These are phyloP conservation scores for Apostasia shenzhenica DNA, from an alignment of 106 monocot species.

Conservation along the genomic window DNA sequence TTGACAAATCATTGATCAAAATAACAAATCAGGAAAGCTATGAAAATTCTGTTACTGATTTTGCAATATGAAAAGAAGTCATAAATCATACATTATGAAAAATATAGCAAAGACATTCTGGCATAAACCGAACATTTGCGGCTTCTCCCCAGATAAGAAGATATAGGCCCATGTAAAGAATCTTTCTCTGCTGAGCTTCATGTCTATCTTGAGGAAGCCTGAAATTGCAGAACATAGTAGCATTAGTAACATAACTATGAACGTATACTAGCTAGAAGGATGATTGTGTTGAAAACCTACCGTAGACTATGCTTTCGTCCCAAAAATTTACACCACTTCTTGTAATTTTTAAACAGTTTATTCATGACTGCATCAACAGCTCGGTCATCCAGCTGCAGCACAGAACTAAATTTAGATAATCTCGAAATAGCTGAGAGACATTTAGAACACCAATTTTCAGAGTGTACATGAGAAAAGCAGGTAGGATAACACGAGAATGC, in stretches of 20 bases:
- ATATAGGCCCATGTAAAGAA: slow-evolving; percentile 92
- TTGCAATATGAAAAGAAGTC: not conserved
- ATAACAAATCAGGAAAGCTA: too few species aligned
- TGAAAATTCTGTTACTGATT: not conserved
- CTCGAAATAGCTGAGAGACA: not conserved
- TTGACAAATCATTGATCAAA: not conserved
- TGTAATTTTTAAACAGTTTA: slow-evolving; percentile 93
- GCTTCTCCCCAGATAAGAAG: slow-evolving; percentile 99
- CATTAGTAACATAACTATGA: slow-evolving; percentile 4
- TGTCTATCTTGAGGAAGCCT: slow-evolving; percentile 80
- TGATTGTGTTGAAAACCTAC: slow-evolving; percentile 13
- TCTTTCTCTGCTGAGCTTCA: slow-evolving; percentile 88
- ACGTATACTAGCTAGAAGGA: not conserved
- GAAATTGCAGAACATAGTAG: slow-evolving; percentile 1
- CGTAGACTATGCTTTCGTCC: slow-evolving; percentile 85
- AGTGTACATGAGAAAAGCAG: not conserved
- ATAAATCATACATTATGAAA: slow-evolving; percentile 74
- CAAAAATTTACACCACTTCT: slow-evolving; percentile 96
- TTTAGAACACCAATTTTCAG: not conserved
- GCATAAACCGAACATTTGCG: slow-evolving; percentile 88
- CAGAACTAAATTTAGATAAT: not conserved
- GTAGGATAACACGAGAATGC: not conserved
- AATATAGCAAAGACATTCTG: slow-evolving; percentile 93
- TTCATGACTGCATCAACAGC: slow-evolving; percentile 88
- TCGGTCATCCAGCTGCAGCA: slow-evolving; percentile 75